A percentile compares a stretch with the other conserved stretches of the same genome.
phyloP scores from a whole-genome alignment of 139 green algal genomes.

The Auxenochlorella pyrenoidosa region DNA sequence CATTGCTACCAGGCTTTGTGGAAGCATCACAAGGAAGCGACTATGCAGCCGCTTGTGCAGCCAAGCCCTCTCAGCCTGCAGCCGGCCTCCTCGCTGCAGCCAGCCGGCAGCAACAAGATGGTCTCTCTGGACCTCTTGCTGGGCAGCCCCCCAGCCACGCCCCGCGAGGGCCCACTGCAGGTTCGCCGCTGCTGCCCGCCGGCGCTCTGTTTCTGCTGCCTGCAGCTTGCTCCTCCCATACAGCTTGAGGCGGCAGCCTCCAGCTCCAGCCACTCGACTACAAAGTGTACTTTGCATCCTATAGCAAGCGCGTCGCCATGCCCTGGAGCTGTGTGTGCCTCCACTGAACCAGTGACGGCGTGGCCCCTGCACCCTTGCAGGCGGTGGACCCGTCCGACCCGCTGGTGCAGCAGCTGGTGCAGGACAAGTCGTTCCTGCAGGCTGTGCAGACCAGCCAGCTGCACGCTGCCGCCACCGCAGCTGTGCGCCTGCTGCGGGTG shows the following conservation, averaged over 20 bases:
- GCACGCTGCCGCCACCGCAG: slow-evolving; percentile 49
- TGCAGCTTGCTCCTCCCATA: not conserved
- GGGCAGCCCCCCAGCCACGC: slow-evolving; percentile 12
- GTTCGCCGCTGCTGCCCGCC: not conserved
- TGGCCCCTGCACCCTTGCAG: not conserved
- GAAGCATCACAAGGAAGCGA: too few species aligned
- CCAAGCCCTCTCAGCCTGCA: not conserved
- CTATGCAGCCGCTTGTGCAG: not conserved
- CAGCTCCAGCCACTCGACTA: too few species aligned
- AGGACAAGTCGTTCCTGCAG: slow-evolving; percentile 40
- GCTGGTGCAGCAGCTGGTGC: slow-evolving; percentile 40
- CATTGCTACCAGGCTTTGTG: too few species aligned
- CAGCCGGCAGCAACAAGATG: slow-evolving; percentile 18
- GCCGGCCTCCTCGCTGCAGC: not conserved
- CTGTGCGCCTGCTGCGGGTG: slow-evolving; percentile 45
- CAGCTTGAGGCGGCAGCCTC: too few species aligned
- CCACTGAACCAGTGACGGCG: not conserved
- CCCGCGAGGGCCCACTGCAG: slow-evolving; percentile 10
- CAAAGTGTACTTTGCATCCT: too few species aligned
- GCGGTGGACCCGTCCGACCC: slow-evolving; percentile 22
- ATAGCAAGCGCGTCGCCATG: too few species aligned
- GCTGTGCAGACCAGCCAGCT: slow-evolving; percentile 51
- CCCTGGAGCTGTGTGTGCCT: too few species aligned
- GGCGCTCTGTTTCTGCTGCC: not conserved
- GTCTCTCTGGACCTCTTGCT: not conserved